These are phyloP conservation scores for Kwoniella dendrophila DNA, from an alignment of 768 basidiomycete species.

Conservation along the genomic window DNA sequence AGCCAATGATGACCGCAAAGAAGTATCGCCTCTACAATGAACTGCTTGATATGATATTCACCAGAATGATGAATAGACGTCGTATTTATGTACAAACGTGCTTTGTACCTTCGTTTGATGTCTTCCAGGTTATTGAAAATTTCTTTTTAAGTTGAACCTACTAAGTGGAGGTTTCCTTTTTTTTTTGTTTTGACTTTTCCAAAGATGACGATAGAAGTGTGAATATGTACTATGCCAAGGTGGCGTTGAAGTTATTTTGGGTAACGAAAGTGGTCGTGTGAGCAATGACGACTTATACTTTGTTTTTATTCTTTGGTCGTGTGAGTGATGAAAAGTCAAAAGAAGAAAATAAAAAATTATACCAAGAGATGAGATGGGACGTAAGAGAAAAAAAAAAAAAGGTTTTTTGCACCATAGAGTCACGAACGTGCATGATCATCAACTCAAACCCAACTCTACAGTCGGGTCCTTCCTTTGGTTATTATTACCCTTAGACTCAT, in stretches of 20 bases:
- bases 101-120: conserved; percentile 2
- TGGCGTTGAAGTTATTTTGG: not conserved
- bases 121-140: not conserved
- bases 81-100: not conserved
- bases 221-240: not conserved
- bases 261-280: conserved; percentile 16
- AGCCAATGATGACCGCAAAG: not conserved
- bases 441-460: too few species aligned
- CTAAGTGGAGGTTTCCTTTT: conserved; percentile 10
- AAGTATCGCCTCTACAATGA: too few species aligned
- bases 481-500: too few species aligned
- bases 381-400: not conserved
- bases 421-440: too few species aligned
- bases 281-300: too few species aligned
- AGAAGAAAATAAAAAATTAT: too few species aligned
- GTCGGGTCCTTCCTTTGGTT: too few species aligned
- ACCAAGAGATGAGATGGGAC: too few species aligned
- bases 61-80: too few species aligned
- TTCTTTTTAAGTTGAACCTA: conserved; percentile 2
- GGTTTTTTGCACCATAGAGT: not conserved
- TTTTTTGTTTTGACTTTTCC: too few species aligned
- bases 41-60: too few species aligned
- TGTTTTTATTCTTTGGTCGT: conserved; percentile 5
- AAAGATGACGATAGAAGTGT: too few species aligned
- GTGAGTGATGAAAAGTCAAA: conserved; percentile 12